Conservation (phyloP, 257 asterid genomes). For the Capsicum baccatum region DNA sequence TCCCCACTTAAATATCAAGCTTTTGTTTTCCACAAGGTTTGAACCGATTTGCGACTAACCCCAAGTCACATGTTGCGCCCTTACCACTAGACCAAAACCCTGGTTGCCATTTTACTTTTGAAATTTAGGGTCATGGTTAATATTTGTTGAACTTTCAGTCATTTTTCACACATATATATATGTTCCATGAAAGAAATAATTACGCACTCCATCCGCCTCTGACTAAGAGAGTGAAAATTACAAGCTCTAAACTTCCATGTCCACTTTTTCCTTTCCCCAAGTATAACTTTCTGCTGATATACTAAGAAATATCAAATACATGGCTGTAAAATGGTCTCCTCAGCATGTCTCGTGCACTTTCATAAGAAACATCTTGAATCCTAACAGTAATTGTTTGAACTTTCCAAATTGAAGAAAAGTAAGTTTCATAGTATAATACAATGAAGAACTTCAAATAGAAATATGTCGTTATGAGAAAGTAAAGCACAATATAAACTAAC, state of each 20-base stretch:
- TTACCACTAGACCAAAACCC: neutral
- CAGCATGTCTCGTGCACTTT: neutral
- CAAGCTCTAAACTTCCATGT: conserved; percentile 8
- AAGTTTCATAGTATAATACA: neutral
- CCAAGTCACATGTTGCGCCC: neutral
- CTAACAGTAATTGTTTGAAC: neutral
- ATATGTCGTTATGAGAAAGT: neutral
- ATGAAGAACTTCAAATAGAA: neutral
- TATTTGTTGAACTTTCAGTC: neutral
- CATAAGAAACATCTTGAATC: neutral
- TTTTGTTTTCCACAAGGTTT: neutral
- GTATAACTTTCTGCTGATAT: neutral
- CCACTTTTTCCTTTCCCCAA: neutral
- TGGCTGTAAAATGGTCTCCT: neutral
- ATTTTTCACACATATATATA: neutral
- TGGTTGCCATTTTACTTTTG: neutral
- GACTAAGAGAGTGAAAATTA: neutral
- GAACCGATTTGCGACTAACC: neutral
- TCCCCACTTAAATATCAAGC: neutral
- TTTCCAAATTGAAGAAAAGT: neutral
- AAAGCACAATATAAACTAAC: neutral
- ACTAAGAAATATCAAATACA: neutral
- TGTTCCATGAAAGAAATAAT: neutral
- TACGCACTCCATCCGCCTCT: neutral
- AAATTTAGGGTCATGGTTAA: neutral